A percentile compares a stretch with the other conserved stretches of the same genome.
These are phyloP conservation scores for Backusella australiensis DNA, from an alignment of 192 early-diverging fungal species.

Conservation along the genomic window DNA sequence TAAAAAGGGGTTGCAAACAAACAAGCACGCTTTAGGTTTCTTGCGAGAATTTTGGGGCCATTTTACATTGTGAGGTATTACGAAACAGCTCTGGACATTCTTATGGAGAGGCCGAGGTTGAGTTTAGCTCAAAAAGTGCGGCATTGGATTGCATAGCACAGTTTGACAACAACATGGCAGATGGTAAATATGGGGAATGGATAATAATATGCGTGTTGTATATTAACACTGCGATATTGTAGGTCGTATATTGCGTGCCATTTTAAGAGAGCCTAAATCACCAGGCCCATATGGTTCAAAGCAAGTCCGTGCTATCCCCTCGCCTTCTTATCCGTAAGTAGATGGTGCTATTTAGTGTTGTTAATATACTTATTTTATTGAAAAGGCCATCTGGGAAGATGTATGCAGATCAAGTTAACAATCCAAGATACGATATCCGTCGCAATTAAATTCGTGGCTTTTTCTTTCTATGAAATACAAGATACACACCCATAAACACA, in stretches of 20 bases:
- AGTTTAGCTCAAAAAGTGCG: slow-evolving; percentile 41
- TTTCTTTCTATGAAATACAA: not conserved
- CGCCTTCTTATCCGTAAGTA: slow-evolving; percentile 1
- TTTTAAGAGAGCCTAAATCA: slow-evolving; percentile 26
- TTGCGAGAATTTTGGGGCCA: slow-evolving; percentile 35
- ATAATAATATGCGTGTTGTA: not conserved
- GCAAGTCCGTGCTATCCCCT: not conserved
- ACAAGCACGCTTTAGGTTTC: slow-evolving; percentile 14
- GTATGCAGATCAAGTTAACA: slow-evolving; percentile 30
- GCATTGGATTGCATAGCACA: slow-evolving; percentile 44
- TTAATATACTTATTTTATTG: not conserved
- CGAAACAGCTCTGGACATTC: slow-evolving; percentile 35
- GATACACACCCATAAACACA: not conserved
- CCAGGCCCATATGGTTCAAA: slow-evolving; percentile 8
- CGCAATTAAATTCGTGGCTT: not conserved
- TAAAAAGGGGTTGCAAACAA: not conserved
- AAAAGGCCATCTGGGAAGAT: slow-evolving; percentile 20
- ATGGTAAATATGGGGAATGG: slow-evolving; percentile 32
- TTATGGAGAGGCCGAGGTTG: slow-evolving; percentile 47
- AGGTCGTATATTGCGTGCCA: slow-evolving; percentile 36
- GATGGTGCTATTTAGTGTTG: not conserved
- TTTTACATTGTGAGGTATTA: slow-evolving; percentile 39
- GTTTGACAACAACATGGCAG: slow-evolving; percentile 45
- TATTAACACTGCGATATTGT: not conserved
- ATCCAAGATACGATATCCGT: slow-evolving; percentile 10